A percentile compares a stretch with the other conserved stretches of the same genome.
Evolutionary conservation across 2,329 filamentous ascomycete genomes (phyloP).

Genomic region (Rutstroemia sp.): DNA sequence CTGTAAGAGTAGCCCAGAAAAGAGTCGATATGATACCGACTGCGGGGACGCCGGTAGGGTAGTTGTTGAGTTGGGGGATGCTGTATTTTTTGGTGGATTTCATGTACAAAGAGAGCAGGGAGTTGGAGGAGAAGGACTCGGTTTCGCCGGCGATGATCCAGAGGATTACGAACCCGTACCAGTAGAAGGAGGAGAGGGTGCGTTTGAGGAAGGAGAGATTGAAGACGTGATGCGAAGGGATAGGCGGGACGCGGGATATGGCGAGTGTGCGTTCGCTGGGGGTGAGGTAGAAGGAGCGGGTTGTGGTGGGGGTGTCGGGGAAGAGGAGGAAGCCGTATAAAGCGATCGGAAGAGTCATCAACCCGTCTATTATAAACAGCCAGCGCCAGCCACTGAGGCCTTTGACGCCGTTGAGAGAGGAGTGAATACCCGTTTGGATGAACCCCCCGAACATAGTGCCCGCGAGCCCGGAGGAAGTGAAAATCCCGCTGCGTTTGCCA

Average conservation of each 20-base stretch:
- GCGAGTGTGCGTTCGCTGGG: conserved; percentile 36
- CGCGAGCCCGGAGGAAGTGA: conserved; percentile 51
- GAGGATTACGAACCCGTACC: conserved; percentile 58
- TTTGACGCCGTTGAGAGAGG: conserved; percentile 33
- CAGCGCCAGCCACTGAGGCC: conserved; percentile 45
- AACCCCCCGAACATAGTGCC: conserved; percentile 57
- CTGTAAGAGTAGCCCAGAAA: conserved; percentile 63
- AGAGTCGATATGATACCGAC: conserved; percentile 48
- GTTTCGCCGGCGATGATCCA: conserved; percentile 67
- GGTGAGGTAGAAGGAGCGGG: conserved; percentile 35
- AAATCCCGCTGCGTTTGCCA: conserved; percentile 53
- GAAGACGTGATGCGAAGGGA: conserved; percentile 36
- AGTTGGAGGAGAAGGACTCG: conserved; percentile 62
- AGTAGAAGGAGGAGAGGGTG: conserved; percentile 53
- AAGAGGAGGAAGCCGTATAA: conserved; percentile 44
- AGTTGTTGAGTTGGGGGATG: conserved; percentile 44
- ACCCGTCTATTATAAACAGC: conserved; percentile 45
- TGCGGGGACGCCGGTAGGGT: conserved; percentile 44
- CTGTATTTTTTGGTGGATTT: conserved; percentile 38
- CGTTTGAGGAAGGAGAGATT: conserved; percentile 42
- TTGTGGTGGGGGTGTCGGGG: conserved; percentile 37
- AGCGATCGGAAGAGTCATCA: conserved; percentile 50
- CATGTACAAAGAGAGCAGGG: conserved; percentile 46
- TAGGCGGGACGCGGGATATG: conserved; percentile 37
- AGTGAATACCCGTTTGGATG: conserved; percentile 41